Conservation (phyloP, 2,329 filamentous ascomycete genomes). For the Phymatotrichopsis omnivora region DNA sequence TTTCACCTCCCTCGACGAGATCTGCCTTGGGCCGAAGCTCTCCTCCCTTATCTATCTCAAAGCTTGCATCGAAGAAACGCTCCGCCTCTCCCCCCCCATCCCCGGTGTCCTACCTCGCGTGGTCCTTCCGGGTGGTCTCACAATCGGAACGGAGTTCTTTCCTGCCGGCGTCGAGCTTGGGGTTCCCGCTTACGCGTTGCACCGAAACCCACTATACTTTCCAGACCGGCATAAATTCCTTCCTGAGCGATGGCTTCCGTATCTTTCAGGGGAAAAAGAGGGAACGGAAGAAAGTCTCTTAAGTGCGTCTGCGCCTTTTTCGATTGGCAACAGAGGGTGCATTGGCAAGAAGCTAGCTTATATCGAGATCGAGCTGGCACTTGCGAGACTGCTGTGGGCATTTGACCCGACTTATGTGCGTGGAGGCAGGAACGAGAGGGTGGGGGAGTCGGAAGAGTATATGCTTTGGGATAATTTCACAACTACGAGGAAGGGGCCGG, state of each 20-base stretch:
- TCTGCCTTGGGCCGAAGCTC: slow-evolving; percentile 44
- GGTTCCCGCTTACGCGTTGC: slow-evolving; percentile 57
- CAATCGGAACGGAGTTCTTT: slow-evolving; percentile 45
- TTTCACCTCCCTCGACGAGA: slow-evolving; percentile 47
- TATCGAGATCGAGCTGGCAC: slow-evolving; percentile 53
- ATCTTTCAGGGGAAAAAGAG: slow-evolving; percentile 34
- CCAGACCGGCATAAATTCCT: slow-evolving; percentile 48
- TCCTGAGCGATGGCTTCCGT: slow-evolving; percentile 54
- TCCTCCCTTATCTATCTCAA: slow-evolving; percentile 49
- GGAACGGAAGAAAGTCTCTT: slow-evolving; percentile 46
- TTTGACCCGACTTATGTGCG: slow-evolving; percentile 55
- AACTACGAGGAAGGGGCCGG: slow-evolving; percentile 59
- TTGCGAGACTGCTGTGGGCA: slow-evolving; percentile 51
- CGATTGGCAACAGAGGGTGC: slow-evolving; percentile 58
- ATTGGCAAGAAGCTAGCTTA: slow-evolving; percentile 63
- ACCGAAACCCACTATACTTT: slow-evolving; percentile 56
- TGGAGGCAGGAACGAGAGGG: slow-evolving; percentile 35
- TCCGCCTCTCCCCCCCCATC: slow-evolving; percentile 53
- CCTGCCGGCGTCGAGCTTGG: slow-evolving; percentile 45
- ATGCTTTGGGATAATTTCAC: slow-evolving; percentile 65
- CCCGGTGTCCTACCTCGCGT: slow-evolving; percentile 52
- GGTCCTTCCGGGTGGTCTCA: slow-evolving; percentile 46
- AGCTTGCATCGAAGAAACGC: slow-evolving; percentile 55
- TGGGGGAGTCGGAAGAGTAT: slow-evolving; percentile 58
- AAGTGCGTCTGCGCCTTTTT: slow-evolving; percentile 65